A percentile compares a stretch with the other conserved stretches of the same genome.
phyloP scores from a whole-genome alignment of 805 yeast genomes.

The Candida khao-thaluensis region DNA sequence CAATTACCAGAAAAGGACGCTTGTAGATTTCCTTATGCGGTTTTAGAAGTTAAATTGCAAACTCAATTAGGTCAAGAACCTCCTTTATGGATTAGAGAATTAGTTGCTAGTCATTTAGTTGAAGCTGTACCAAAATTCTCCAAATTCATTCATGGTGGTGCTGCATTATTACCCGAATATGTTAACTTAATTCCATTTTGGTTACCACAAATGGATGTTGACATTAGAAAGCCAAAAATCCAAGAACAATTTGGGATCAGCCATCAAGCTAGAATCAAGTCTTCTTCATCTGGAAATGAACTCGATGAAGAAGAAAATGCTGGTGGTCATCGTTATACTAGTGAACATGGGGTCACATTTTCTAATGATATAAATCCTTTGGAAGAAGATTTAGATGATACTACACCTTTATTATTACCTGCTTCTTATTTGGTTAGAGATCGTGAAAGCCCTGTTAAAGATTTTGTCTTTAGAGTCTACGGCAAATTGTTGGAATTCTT shows the following conservation, averaged over 20 bases:
- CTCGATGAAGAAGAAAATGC: constrained; percentile 66
- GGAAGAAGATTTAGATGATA: constrained; percentile 51
- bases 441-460: constrained; percentile 31
- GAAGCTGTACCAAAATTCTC: constrained; percentile 98
- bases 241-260: constrained; percentile 63
- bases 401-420: constrained; percentile 43
- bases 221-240: constrained; percentile 82
- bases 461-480: constrained; percentile 31
- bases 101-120: constrained; percentile 87
- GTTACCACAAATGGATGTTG: constrained; percentile 96
- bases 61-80: constrained; percentile 99
- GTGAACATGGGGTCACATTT: constrained; percentile 35
- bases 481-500: constrained; percentile 40
- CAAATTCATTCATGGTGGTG: constrained; percentile 95
- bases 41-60: constrained; percentile 93
- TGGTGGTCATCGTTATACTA: constrained; percentile 22
- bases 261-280: constrained; percentile 24
- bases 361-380: constrained; percentile 46
- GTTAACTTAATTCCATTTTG: constrained; percentile 91
- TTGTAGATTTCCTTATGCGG: constrained; percentile 96
- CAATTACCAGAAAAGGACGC: constrained; percentile 83
- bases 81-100: constrained; percentile 93
- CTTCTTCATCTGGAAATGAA: constrained; percentile 52
- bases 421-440: constrained; percentile 28
- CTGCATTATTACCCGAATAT: constrained; percentile 82